Conservation (phyloP, 192 early-diverging fungal genomes). For the Linderina pennispora region DNA sequence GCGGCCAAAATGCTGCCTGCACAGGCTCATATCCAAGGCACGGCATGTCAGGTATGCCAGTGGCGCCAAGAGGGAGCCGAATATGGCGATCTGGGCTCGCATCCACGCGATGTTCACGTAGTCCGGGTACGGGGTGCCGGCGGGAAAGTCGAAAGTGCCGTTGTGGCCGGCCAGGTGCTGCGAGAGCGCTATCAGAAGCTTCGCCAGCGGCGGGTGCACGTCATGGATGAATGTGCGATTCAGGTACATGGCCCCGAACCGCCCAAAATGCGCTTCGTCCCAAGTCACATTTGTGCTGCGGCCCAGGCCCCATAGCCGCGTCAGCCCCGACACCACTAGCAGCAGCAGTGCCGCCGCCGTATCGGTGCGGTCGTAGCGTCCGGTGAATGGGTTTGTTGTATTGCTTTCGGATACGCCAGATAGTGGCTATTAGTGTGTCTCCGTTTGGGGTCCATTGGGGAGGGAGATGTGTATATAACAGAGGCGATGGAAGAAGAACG, state of each 20-base stretch:
- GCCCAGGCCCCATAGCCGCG: slow-evolving; percentile 51
- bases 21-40: slow-evolving; percentile 38
- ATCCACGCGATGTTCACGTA: slow-evolving; percentile 53
- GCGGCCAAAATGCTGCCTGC: slow-evolving; percentile 36
- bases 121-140: slow-evolving; percentile 49
- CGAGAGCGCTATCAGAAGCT: slow-evolving; percentile 55
- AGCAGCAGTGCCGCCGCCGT: slow-evolving; percentile 45
- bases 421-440: too few species aligned
- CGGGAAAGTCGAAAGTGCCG: slow-evolving; percentile 53
- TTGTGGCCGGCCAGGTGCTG: slow-evolving; percentile 52
- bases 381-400: too few species aligned
- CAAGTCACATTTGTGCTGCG: slow-evolving; percentile 49
- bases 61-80: slow-evolving; percentile 53
- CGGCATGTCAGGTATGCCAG: slow-evolving; percentile 53
- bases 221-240: slow-evolving; percentile 86
- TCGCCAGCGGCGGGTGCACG: slow-evolving; percentile 84
- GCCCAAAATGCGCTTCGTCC: slow-evolving; percentile 52
- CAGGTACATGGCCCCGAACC: slow-evolving; percentile 80
- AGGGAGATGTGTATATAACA: too few species aligned
- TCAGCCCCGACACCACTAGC: slow-evolving; percentile 45
- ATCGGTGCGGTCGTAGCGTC: too few species aligned
- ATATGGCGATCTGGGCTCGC: slow-evolving; percentile 49
- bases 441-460: too few species aligned
- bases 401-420: too few species aligned
- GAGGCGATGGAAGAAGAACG: too few species aligned